phyloP scores from a whole-genome alignment of 768 basidiomycete genomes.

The Collybiopsis confluens region DNA sequence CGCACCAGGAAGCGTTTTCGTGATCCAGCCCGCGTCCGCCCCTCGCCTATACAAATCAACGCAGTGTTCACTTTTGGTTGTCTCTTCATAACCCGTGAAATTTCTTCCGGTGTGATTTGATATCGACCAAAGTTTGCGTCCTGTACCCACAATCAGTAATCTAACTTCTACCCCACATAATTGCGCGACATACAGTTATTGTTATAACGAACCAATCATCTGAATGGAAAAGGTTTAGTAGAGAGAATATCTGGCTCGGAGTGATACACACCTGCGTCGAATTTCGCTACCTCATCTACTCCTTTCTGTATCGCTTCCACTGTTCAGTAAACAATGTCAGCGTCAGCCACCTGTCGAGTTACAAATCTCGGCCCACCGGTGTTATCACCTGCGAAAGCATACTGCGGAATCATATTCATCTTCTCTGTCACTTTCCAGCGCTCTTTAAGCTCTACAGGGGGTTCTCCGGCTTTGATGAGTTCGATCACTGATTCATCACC shows the following conservation, averaged over 20 bases:
- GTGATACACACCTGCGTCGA: constrained; percentile 56
- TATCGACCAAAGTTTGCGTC: constrained; percentile 69
- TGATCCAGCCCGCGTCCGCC: constrained; percentile 58
- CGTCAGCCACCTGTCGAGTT: background rate
- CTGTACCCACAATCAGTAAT: no score
- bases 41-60: constrained; percentile 68
- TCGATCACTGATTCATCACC: constrained; percentile 58
- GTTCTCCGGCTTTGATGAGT: constrained; percentile 45
- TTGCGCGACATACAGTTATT: constrained; percentile 39
- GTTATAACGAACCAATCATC: constrained; percentile 73
- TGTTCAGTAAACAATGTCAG: constrained; percentile 17
- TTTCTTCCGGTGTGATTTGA: constrained; percentile 53
- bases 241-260: no score
- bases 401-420: constrained; percentile 65
- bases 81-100: constrained; percentile 52
- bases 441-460: constrained; percentile 49
- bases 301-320: constrained; percentile 66
- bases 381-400: constrained; percentile 64
- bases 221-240: no score
- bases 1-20: constrained; percentile 55
- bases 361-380: constrained; percentile 36
- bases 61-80: constrained; percentile 66
- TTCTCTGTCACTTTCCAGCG: constrained; percentile 68
- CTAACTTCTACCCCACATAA: no score
- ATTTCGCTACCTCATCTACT: constrained; percentile 55